Evolutionary conservation across 1,284 basidiomycete genomes (phyloP).

Genomic region (Ceratobasidium sp.): DNA sequence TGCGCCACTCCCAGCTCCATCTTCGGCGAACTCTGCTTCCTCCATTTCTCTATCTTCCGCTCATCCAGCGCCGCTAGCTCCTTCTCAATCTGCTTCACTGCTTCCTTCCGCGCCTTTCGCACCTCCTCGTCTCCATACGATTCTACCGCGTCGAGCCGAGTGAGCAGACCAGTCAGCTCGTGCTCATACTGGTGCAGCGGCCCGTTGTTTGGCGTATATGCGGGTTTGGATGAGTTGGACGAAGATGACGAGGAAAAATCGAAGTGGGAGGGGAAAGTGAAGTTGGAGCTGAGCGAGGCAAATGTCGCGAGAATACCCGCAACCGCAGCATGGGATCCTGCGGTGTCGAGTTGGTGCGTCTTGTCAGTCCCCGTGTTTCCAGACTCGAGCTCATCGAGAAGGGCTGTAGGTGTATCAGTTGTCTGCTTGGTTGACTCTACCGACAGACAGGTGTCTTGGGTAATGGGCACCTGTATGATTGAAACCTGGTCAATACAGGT

Average conservation of each 20-base stretch:
- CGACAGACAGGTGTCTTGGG: neutral
- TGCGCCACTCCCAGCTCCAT: neutral
- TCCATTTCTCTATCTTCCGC: constrained; percentile 58
- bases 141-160: constrained; percentile 74
- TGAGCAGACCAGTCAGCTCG: constrained; percentile 70
- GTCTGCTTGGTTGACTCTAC: no score
- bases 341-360: neutral
- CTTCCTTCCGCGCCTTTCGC: constrained; percentile 67
- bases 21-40: constrained; percentile 14
- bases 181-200: constrained; percentile 71
- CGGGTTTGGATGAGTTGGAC: constrained; percentile 54
- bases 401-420: neutral
- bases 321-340: constrained; percentile 40
- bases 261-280: constrained; percentile 46
- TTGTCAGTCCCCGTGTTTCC: neutral
- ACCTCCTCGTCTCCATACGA: constrained; percentile 71
- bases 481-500: neutral
- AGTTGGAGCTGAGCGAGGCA: constrained; percentile 37
- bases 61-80: constrained; percentile 68
- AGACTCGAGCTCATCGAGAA: neutral
- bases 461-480: neutral
- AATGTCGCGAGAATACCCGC: constrained; percentile 41
- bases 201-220: constrained; percentile 67
- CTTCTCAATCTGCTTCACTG: constrained; percentile 72
- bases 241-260: constrained; percentile 41